Percentiles rank a stretch among this genome's conserved stretches.
phyloP scores from a whole-genome alignment of 2,329 filamentous ascomycete species.

The Bipolaris oryzae region DNA sequence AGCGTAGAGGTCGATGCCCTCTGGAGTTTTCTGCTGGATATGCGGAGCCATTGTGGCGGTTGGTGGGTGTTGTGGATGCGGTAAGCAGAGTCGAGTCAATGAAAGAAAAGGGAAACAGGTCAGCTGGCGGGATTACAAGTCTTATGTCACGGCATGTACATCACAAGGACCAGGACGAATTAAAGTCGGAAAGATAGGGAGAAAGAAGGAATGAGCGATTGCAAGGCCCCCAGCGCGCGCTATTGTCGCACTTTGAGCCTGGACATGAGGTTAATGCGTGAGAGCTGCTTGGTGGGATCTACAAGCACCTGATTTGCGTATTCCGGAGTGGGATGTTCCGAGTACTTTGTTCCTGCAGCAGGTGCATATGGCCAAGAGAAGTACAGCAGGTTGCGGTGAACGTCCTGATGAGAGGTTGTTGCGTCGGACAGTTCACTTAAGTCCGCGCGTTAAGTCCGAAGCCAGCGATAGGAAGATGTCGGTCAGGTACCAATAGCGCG shows the following conservation, averaged over 20 bases:
- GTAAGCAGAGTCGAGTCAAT: neutral
- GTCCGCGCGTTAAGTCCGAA: neutral
- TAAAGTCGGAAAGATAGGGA: neutral
- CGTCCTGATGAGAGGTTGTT: neutral
- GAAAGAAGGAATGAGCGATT: neutral
- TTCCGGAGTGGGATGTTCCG: neutral
- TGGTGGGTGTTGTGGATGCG: neutral
- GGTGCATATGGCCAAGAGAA: neutral
- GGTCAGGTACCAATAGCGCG: neutral
- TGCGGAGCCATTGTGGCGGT: neutral
- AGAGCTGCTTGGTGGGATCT: neutral
- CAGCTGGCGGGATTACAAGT: neutral
- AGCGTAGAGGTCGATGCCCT: slow-evolving; percentile 78
- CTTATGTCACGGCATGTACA: neutral
- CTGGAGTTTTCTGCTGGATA: neutral
- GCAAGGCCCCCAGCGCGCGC: neutral
- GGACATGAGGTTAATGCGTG: neutral
- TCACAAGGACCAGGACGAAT: neutral
- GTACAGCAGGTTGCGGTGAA: neutral
- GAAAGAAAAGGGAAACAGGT: neutral
- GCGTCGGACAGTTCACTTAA: neutral
- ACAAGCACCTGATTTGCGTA: neutral
- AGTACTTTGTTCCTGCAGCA: neutral
- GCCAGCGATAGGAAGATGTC: neutral
- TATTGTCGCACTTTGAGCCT: neutral